A percentile compares a stretch with the other conserved stretches of the same genome.
Conservation (phyloP, 2,329 filamentous ascomycete genomes). For the Fusarium denticulatum region DNA sequence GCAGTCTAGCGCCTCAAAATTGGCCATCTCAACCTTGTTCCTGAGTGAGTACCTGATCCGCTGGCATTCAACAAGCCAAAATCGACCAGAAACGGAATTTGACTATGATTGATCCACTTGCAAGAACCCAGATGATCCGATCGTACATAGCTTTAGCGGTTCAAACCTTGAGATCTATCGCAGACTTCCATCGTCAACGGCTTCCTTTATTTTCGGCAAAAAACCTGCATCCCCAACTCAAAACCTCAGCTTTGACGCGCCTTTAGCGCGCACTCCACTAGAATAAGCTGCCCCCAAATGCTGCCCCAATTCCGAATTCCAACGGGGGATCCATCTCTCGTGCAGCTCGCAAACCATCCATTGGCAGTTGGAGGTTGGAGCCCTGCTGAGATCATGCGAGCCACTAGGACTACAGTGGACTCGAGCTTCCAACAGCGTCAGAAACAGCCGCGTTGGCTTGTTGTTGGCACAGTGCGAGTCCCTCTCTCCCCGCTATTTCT, state of each 20-base stretch:
- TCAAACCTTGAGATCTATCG: not conserved
- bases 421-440: constrained; percentile 27
- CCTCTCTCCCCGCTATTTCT: constrained; percentile 34
- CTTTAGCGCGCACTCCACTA: constrained; percentile 34
- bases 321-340: constrained; percentile 8
- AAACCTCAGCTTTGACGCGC: constrained; percentile 22
- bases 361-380: constrained; percentile 6
- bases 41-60: constrained; percentile 33
- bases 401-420: constrained; percentile 35
- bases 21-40: constrained; percentile 37
- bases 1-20: constrained; percentile 39
- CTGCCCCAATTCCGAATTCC: constrained; percentile 24
- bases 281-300: constrained; percentile 37
- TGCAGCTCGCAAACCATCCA: constrained; percentile 20
- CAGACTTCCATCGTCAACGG: not conserved
- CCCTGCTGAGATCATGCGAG: constrained; percentile 22
- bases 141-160: not conserved
- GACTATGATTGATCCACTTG: not conserved
- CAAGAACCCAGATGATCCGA: not conserved
- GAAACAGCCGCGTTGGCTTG: constrained; percentile 20
- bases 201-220: constrained; percentile 7
- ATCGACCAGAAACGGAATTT: constrained; percentile 1
- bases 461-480: constrained; percentile 35
- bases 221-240: constrained; percentile 2
- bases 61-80: constrained; percentile 16